Percentiles rank a stretch among this genome's conserved stretches.
Conservation (phyloP, 495 filamentous ascomycete species). For the Cercophora samala region DNA sequence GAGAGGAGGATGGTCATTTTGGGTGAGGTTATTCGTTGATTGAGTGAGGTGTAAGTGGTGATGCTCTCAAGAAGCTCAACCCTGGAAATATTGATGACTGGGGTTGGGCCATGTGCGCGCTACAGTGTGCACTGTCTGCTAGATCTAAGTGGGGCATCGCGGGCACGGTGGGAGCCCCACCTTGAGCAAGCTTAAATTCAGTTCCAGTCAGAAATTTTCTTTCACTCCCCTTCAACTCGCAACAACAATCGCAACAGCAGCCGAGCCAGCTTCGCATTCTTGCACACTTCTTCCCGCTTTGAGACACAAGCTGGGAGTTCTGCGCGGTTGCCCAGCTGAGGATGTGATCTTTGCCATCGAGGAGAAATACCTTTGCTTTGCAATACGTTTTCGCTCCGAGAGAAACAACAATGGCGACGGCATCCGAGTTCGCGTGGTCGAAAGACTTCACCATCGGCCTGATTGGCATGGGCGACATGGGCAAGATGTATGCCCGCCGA, state of each 20-base stretch:
- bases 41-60: conserved; percentile 62
- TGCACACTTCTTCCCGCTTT: not conserved
- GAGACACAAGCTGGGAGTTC: not conserved
- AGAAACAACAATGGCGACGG: conserved; percentile 21
- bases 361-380: not conserved
- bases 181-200: conserved; percentile 12
- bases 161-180: conserved; percentile 4
- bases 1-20: conserved; percentile 55
- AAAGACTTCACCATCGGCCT: conserved; percentile 76
- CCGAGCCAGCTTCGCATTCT: conserved; percentile 5
- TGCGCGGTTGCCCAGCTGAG: not conserved
- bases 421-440: conserved; percentile 40
- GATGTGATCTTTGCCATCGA: conserved; percentile 8
- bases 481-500: conserved; percentile 93
- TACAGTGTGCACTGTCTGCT: not conserved
- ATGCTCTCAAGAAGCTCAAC: not conserved
- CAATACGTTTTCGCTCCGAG: conserved; percentile 2
- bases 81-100: not conserved
- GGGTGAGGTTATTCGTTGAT: not conserved
- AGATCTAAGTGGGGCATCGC: not conserved
- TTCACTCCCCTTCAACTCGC: conserved; percentile 12
- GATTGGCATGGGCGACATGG: conserved; percentile 99
- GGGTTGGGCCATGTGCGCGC: not conserved
- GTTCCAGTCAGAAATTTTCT: conserved; percentile 16
- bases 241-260: conserved; percentile 15